A percentile compares a stretch with the other conserved stretches of the same genome.
phyloP scores from a whole-genome alignment of 495 filamentous ascomycete genomes.

The Xylaria intraflava region DNA sequence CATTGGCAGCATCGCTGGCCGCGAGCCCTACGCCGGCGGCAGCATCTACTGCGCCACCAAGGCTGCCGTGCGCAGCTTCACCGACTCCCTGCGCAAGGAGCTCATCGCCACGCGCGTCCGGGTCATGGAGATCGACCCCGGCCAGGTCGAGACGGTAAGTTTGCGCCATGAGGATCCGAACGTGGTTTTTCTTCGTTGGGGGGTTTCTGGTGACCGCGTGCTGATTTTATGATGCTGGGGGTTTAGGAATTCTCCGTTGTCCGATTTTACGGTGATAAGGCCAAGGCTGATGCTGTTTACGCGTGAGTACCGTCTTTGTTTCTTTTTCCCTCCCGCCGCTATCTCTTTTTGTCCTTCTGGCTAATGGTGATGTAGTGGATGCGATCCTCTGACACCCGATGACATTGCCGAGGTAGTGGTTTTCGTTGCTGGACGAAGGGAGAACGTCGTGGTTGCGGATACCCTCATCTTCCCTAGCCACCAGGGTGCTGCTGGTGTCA shows the following conservation, averaged over 20 bases:
- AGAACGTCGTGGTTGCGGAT: slow-evolving; percentile 95
- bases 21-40: slow-evolving; percentile 83
- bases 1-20: slow-evolving; percentile 89
- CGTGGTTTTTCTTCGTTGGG: too few relatives aligned
- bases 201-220: too few relatives aligned
- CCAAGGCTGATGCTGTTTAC: slow-evolving; percentile 94
- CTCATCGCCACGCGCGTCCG: slow-evolving; percentile 79
- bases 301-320: slow-evolving; percentile 49
- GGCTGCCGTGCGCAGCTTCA: slow-evolving; percentile 85
- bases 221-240: slow-evolving; percentile 14
- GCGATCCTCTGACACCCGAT: slow-evolving; percentile 86
- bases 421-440: slow-evolving; percentile 77
- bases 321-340: not conserved
- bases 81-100: slow-evolving; percentile 82
- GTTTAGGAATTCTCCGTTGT: slow-evolving; percentile 94
- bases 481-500: slow-evolving; percentile 31
- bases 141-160: slow-evolving; percentile 87
- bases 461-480: slow-evolving; percentile 88
- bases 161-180: too few relatives aligned
- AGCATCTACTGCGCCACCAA: slow-evolving; percentile 97
- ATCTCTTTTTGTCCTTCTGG: not conserved
- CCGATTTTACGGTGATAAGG: slow-evolving; percentile 85
- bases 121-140: slow-evolving; percentile 89
- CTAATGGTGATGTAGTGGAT: slow-evolving; percentile 51
- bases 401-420: slow-evolving; percentile 95